Conservation (phyloP, 2,329 filamentous ascomycete species). For the Ascochyta viciae-villosae region DNA sequence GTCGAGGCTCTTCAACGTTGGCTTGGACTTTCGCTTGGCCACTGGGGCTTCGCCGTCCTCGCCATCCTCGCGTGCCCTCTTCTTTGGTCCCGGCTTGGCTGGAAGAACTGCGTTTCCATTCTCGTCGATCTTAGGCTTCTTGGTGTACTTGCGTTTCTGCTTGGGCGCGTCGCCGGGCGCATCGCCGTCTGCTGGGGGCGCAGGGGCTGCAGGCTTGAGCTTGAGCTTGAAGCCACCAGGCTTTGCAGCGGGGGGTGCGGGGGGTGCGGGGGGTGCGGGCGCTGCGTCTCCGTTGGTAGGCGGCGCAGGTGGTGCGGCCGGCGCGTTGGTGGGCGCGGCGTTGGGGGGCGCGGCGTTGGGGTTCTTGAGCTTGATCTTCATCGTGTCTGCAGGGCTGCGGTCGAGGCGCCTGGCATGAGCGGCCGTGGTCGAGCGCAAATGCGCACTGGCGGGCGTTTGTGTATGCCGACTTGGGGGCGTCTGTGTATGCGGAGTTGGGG, state of each 20-base stretch:
- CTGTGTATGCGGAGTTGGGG: background rate
- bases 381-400: conserved; percentile 5
- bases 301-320: conserved; percentile 22
- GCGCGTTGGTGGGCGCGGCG: conserved; percentile 30
- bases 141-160: conserved; percentile 53
- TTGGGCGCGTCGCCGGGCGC: conserved; percentile 47
- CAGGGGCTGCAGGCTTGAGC: conserved; percentile 33
- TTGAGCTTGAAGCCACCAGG: conserved; percentile 40
- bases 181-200: conserved; percentile 32
- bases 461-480: background rate
- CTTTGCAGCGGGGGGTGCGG: conserved; percentile 22
- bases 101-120: conserved; percentile 33
- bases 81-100: conserved; percentile 40
- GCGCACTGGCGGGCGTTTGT: conserved; percentile 7
- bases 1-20: conserved; percentile 42
- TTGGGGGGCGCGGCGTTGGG: conserved; percentile 26
- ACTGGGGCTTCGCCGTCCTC: conserved; percentile 37
- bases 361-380: conserved; percentile 46
- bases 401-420: background rate
- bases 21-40: conserved; percentile 47
- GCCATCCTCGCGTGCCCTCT: conserved; percentile 47
- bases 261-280: conserved; percentile 20
- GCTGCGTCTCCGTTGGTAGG: conserved; percentile 20
- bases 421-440: conserved; percentile 9
- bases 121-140: conserved; percentile 48